These are phyloP conservation scores for Paracamarosporium sp. DNA, from an alignment of 2,329 filamentous ascomycete genomes.

Conservation along the genomic window DNA sequence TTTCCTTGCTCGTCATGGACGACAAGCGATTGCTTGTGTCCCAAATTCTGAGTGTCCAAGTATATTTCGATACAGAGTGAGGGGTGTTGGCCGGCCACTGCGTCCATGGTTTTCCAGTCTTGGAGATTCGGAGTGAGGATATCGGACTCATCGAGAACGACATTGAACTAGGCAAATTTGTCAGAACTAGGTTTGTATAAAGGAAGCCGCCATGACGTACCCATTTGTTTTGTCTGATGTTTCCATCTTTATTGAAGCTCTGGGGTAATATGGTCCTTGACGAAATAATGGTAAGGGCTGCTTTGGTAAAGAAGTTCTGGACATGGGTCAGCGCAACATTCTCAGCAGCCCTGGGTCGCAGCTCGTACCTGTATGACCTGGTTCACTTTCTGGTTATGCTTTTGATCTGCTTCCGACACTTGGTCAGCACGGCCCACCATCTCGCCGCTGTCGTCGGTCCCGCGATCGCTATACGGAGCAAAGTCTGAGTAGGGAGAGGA, in stretches of 20 bases:
- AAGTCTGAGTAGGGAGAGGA: conserved; percentile 62
- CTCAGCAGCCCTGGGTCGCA: neutral
- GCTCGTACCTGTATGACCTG: conserved; percentile 84
- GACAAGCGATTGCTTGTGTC: conserved; percentile 85
- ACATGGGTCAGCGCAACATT: conserved; percentile 28
- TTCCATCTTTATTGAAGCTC: conserved; percentile 62
- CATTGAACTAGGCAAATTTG: conserved; percentile 77
- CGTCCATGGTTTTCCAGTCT: conserved; percentile 81
- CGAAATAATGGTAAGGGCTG: conserved; percentile 81
- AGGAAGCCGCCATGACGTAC: conserved; percentile 59
- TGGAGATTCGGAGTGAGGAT: conserved; percentile 81
- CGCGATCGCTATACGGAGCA: conserved; percentile 57
- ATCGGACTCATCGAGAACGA: conserved; percentile 92
- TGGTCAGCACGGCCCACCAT: conserved; percentile 45
- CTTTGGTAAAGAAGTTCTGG: conserved; percentile 91
- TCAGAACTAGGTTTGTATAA: neutral
- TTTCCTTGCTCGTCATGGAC: conserved; percentile 88
- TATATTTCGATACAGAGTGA: conserved; percentile 91
- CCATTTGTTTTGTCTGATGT: conserved; percentile 83
- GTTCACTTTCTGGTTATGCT: conserved; percentile 71
- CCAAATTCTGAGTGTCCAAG: conserved; percentile 79
- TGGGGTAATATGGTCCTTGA: conserved; percentile 75
- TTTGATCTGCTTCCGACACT: conserved; percentile 38
- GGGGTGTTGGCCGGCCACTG: conserved; percentile 77
- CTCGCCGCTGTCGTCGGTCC: conserved; percentile 57